A percentile compares a stretch with the other conserved stretches of the same genome.
Evolutionary conservation across 2,329 filamentous ascomycete genomes (phyloP).

Genomic region (Venturia asperata): DNA sequence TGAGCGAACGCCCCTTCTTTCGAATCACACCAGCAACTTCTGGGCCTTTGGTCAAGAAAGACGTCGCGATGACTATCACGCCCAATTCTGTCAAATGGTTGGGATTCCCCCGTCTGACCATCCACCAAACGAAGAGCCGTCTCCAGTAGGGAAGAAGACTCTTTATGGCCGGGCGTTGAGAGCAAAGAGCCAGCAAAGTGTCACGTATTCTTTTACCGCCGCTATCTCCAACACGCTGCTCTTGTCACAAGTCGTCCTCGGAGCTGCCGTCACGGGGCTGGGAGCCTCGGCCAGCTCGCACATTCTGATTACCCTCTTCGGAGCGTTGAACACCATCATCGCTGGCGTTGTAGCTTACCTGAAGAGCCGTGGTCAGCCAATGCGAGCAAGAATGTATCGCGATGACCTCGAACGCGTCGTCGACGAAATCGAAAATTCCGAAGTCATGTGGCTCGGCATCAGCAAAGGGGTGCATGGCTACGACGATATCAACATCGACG

Average conservation of each 20-base stretch:
- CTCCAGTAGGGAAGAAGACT: conserved; percentile 27
- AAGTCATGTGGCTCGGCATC: conserved; percentile 41
- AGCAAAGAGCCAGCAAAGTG: conserved; percentile 28
- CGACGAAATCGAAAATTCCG: conserved; percentile 37
- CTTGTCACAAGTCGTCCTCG: conserved; percentile 35
- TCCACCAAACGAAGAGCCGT: conserved; percentile 22
- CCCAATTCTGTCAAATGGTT: conserved; percentile 34
- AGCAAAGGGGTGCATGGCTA: conserved; percentile 38
- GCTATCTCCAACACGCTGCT: conserved; percentile 33
- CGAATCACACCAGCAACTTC: conserved; percentile 15
- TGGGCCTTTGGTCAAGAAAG: conserved; percentile 9
- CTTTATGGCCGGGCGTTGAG: conserved; percentile 33
- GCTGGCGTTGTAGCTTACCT: conserved; percentile 36
- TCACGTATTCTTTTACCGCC: conserved; percentile 33
- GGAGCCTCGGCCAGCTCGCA: conserved; percentile 32
- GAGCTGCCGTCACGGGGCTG: conserved; percentile 35
- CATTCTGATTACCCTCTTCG: conserved; percentile 35
- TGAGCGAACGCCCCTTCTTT: conserved; percentile 16
- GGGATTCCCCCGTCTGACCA: conserved; percentile 31
- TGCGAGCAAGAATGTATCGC: conserved; percentile 36
- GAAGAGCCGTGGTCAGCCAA: conserved; percentile 35
- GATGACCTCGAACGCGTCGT: conserved; percentile 36
- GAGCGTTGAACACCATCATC: conserved; percentile 36
- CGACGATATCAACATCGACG: conserved; percentile 40
- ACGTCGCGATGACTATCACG: conserved; percentile 23